Evolutionary conservation across 768 basidiomycete species (phyloP), one percentile per base, ranked within the genome.

Genomic region (Boletus eberwhitei): DNA sequence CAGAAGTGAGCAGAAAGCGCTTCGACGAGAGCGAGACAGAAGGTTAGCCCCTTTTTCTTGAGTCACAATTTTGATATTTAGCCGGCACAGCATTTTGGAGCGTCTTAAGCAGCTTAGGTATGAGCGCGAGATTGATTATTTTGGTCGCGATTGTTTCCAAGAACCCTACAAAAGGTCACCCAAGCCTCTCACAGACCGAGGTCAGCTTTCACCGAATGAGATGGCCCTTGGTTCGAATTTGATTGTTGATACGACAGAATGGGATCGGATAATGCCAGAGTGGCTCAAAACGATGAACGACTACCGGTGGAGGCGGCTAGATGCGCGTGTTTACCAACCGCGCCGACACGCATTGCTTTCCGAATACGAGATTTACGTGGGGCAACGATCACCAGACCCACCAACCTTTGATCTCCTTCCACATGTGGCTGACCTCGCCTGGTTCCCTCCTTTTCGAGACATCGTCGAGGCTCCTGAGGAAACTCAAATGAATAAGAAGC

Each of bases 401-500:
- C 39, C 44, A 32, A n/a, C 17, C 2, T 50, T 43, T 19, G 48
- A 37, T 35, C 14, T 51, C 13, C 44, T 55, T 2, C 58, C 57
- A 34, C 32, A 52, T 24, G 50, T 59, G 3, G 14, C 16, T 14
- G 52, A 60, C 31, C 48, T 60, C 13, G 43, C 49, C 14, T 13
- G 31, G 6, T 39, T 59, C 9, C 29, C 51, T 19, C 54, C 48
- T 2, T 60, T 61, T 37, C 22, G 26, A 22, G 26, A 43, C 24
- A 39, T 57, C n/a, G 49, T 52, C 21, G 24, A 46, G 21, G 37
- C 38, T 26, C 55, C 54, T 1, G 50, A 52, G 17, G 54, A 14
- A 24, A 17, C 17, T 39, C 41, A 40, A 21, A 44, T 32, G 29
- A 48, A 39, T 16, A 11, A 21, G 11, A 34, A 45, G 39, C 37